Evolutionary conservation across 768 basidiomycete species (phyloP).

Genomic region (Tricholoma furcatifolium): DNA sequence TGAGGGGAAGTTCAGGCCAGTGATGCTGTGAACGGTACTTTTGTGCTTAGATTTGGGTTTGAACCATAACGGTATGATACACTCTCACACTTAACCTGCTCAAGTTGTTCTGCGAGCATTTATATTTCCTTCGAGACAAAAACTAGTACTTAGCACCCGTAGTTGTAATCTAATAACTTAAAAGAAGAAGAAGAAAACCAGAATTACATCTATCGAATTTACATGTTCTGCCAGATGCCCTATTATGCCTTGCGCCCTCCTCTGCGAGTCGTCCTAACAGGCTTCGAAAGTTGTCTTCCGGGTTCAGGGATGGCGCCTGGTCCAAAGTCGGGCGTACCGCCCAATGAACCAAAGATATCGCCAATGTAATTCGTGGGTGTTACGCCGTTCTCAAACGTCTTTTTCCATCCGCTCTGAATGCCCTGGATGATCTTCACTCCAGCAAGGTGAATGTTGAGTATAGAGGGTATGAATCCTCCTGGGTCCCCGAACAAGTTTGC

Average conservation of each 20-base stretch:
- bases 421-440: constrained; percentile 13
- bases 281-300: background rate
- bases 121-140: too few relatives aligned
- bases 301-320: constrained; percentile 5
- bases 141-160: too few relatives aligned
- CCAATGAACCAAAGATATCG: constrained; percentile 13
- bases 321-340: constrained; percentile 13
- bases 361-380: constrained; percentile 14
- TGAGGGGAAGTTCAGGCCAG: too few relatives aligned
- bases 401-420: constrained; percentile 4
- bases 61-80: too few relatives aligned
- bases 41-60: too few relatives aligned
- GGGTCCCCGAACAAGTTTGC: constrained; percentile 10
- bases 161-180: too few relatives aligned
- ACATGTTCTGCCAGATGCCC: too few relatives aligned
- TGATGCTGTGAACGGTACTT: too few relatives aligned
- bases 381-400: constrained; percentile 5
- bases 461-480: constrained; percentile 9
- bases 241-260: background rate
- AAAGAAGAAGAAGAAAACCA: too few relatives aligned
- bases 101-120: too few relatives aligned
- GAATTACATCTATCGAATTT: too few relatives aligned
- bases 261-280: background rate
- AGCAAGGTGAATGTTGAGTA: constrained; percentile 12
- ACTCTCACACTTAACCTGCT: too few relatives aligned